Conservation (phyloP, 2,329 filamentous ascomycete species). For the Ambrosiella cleistominuta region DNA sequence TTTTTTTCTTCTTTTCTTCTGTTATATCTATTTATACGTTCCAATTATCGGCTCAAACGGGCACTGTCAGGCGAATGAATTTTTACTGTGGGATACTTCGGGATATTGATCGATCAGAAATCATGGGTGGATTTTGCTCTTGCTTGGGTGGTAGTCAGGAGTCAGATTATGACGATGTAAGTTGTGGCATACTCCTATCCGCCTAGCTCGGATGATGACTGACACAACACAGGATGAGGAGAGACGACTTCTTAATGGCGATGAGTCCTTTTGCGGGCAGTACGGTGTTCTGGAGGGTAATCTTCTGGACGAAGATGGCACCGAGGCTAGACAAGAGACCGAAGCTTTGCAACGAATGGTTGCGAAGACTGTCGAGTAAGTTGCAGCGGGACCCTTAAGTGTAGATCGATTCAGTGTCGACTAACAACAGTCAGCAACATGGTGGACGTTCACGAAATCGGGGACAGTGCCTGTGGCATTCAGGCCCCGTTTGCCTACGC, state of each 20-base stretch:
- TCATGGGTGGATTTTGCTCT: slow-evolving; percentile 12
- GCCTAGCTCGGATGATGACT: background rate
- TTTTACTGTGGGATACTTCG: background rate
- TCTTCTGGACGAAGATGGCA: slow-evolving; percentile 36
- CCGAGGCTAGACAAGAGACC: slow-evolving; percentile 45
- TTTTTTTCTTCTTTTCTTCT: background rate
- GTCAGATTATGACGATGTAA: slow-evolving; percentile 9
- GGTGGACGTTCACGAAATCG: slow-evolving; percentile 49
- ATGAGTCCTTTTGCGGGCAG: slow-evolving; percentile 36
- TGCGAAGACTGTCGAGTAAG: slow-evolving; percentile 46
- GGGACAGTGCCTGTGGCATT: slow-evolving; percentile 25
- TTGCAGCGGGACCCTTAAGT: background rate
- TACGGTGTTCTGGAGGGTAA: slow-evolving; percentile 47
- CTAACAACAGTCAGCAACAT: slow-evolving; percentile 33
- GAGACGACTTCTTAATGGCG: slow-evolving; percentile 41
- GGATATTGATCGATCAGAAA: background rate
- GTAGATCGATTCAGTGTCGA: background rate
- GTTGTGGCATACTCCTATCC: background rate
- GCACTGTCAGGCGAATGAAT: background rate
- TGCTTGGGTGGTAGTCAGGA: slow-evolving; percentile 7
- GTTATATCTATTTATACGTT: background rate
- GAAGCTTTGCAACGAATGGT: slow-evolving; percentile 48
- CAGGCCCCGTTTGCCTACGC: slow-evolving; percentile 29
- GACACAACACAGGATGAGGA: slow-evolving; percentile 32
- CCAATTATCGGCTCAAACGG: too few relatives aligned